These are phyloP conservation scores for Dothiorella sarmentorum DNA, from an alignment of 2,329 filamentous ascomycete genomes.

Conservation along the genomic window DNA sequence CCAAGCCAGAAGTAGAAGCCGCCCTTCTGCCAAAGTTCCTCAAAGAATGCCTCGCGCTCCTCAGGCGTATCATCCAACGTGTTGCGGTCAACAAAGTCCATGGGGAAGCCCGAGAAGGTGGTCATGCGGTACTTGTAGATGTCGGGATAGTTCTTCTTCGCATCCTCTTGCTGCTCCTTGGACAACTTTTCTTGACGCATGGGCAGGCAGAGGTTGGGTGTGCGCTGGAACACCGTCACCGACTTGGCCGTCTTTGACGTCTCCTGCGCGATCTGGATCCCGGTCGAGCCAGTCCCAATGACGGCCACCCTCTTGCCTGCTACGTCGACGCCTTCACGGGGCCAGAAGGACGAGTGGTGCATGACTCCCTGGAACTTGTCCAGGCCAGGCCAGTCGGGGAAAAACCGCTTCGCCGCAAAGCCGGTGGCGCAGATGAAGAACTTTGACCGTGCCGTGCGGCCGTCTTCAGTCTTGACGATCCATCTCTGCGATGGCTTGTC, in stretches of 20 bases:
- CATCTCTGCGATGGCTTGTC: slow-evolving; percentile 49
- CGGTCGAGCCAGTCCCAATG: slow-evolving; percentile 63
- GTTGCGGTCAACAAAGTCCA: slow-evolving; percentile 52
- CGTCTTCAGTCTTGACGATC: slow-evolving; percentile 51
- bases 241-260: slow-evolving; percentile 51
- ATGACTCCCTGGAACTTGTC: slow-evolving; percentile 58
- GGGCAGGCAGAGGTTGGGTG: slow-evolving; percentile 62
- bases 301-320: slow-evolving; percentile 58
- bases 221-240: slow-evolving; percentile 62
- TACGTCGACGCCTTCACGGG: slow-evolving; percentile 54
- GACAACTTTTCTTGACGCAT: slow-evolving; percentile 54
- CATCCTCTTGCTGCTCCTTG: slow-evolving; percentile 49
- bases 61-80: slow-evolving; percentile 48
- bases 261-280: slow-evolving; percentile 62
- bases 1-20: slow-evolving; percentile 43
- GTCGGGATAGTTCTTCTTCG: slow-evolving; percentile 40
- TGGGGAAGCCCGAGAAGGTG: slow-evolving; percentile 52
- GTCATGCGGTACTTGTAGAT: slow-evolving; percentile 53
- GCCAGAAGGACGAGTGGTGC: slow-evolving; percentile 61
- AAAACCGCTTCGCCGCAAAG: slow-evolving; percentile 59
- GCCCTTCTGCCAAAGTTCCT: slow-evolving; percentile 40
- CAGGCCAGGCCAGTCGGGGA: slow-evolving; percentile 59
- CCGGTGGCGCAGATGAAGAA: slow-evolving; percentile 55
- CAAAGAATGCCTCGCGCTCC: slow-evolving; percentile 43
- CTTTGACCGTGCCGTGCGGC: slow-evolving; percentile 48